Evolutionary conservation across 129 eudicot species (phyloP).

Genomic region (Helianthus annuus): HanXRQr2.0-SUNRISE NC_035449.2:137652733-137653232

Average conservation of each 20-base stretch:
- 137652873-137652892: conserved; percentile 84
- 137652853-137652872: conserved; percentile 78
- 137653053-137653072: conserved; percentile 49
- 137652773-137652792: conserved; percentile 46
- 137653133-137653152: background rate
- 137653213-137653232: too few species aligned
- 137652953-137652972: background rate
- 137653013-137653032: conserved; percentile 6
- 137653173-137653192: background rate
- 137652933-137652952: conserved; percentile 64
- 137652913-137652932: conserved; percentile 72
- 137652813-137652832: conserved; percentile 84
- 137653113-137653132: conserved; percentile 55
- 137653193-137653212: too few species aligned
- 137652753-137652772: background rate
- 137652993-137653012: background rate
- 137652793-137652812: conserved; percentile 84
- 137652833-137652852: conserved; percentile 85
- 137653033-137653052: conserved; percentile 40
- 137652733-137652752: too few species aligned
- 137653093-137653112: conserved; percentile 73
- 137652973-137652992: background rate
- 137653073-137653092: conserved; percentile 68
- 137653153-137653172: background rate
- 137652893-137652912: conserved; percentile 78